Evolutionary conservation across 441 rosid genomes (phyloP).

Genomic region (Mallotus japonicus): DNA sequence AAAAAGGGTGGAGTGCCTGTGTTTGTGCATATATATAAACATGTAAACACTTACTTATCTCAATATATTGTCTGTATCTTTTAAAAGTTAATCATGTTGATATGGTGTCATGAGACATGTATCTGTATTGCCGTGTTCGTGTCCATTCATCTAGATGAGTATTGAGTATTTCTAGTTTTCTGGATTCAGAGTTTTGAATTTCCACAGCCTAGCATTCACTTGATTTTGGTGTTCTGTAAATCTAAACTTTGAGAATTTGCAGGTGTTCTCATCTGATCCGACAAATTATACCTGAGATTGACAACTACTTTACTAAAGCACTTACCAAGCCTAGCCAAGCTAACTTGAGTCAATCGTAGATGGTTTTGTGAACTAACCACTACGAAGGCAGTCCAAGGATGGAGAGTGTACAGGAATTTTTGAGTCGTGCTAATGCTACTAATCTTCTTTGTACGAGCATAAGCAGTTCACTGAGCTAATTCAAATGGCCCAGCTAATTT

Average conservation of each 20-base stretch:
- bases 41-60: too few relatives aligned
- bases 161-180: too few relatives aligned
- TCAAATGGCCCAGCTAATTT: background rate
- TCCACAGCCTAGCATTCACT: too few relatives aligned
- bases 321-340: constrained; percentile 52
- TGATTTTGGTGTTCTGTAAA: background rate
- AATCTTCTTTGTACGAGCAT: constrained; percentile 13
- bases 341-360: constrained; percentile 46
- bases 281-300: constrained; percentile 71
- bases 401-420: constrained; percentile 18
- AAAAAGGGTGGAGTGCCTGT: too few relatives aligned
- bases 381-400: constrained; percentile 4
- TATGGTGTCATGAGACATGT: too few relatives aligned
- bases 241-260: constrained; percentile 28
- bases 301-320: constrained; percentile 55
- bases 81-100: too few relatives aligned
- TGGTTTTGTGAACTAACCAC: constrained; percentile 4
- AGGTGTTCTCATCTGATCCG: constrained; percentile 74
- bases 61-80: too few relatives aligned
- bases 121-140: too few relatives aligned
- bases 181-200: too few relatives aligned
- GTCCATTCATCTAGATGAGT: too few relatives aligned
- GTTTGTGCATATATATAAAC: too few relatives aligned
- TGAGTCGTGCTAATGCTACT: constrained; percentile 12
- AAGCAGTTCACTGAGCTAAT: too few relatives aligned